A percentile compares a stretch with the other conserved stretches of the same genome.
These are phyloP conservation scores for Adansonia grandidieri DNA, from an alignment of 441 rosid species.

Conservation along the genomic window DNA sequence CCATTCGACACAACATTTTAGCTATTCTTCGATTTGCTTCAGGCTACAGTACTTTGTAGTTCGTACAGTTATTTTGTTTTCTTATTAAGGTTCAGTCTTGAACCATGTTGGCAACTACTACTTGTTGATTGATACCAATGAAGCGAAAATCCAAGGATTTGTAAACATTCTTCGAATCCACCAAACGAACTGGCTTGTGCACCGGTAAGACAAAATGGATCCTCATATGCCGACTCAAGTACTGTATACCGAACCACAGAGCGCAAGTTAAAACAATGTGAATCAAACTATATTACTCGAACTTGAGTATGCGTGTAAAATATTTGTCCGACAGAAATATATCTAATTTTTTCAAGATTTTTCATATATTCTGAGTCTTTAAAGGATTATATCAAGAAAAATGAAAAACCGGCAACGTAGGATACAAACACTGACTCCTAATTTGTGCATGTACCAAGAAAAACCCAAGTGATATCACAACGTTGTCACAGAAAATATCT, in stretches of 20 bases:
- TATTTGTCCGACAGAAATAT: too few relatives aligned
- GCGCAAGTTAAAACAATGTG: not conserved
- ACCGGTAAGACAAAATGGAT: not conserved
- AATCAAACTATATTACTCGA: too few relatives aligned
- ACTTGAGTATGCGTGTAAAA: too few relatives aligned
- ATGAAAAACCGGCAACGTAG: too few relatives aligned
- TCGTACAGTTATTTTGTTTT: not conserved
- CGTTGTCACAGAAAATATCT: not conserved
- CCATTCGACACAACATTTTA: too few relatives aligned
- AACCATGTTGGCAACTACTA: not conserved
- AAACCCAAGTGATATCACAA: not conserved
- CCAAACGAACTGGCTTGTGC: not conserved
- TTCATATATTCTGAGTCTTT: too few relatives aligned
- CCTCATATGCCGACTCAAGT: not conserved
- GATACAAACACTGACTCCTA: not conserved
- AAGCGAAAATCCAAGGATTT: not conserved
- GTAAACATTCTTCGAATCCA: not conserved
- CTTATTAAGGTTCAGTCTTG: not conserved
- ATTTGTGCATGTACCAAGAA: not conserved
- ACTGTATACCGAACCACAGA: not conserved
- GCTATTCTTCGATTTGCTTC: not conserved
- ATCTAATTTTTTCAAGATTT: too few relatives aligned
- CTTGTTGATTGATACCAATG: not conserved
- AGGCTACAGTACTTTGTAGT: not conserved
- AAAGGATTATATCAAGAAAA: too few relatives aligned